phyloP scores from a whole-genome alignment of 345 rosid species.

The Lepidium africanum region DNA sequence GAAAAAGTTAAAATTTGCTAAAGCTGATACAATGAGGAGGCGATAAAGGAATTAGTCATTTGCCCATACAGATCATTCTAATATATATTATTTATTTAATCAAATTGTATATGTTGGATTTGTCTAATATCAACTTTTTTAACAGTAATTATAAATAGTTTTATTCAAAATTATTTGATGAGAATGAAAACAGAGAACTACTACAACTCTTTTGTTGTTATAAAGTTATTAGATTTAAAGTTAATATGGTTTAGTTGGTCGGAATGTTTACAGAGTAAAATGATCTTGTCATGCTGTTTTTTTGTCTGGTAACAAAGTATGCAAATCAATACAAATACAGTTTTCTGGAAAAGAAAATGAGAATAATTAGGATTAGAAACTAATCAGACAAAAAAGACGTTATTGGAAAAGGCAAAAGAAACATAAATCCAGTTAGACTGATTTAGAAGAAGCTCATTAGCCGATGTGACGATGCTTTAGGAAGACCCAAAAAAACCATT shows the following conservation, averaged over 20 bases:
- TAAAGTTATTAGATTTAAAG: too few species aligned
- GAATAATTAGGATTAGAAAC: not conserved
- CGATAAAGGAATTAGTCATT: not conserved
- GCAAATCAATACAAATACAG: not conserved
- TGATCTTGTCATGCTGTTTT: not conserved
- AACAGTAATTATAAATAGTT: too few species aligned
- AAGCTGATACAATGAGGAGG: constrained; percentile 3
- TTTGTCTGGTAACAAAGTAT: not conserved
- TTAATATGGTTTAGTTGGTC: not conserved
- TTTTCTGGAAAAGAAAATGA: not conserved
- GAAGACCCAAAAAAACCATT: constrained; percentile 4
- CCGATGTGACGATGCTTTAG: not conserved
- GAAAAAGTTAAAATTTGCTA: not conserved
- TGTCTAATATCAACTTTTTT: not conserved
- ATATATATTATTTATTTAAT: not conserved
- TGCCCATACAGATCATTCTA: not conserved
- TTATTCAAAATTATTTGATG: too few species aligned
- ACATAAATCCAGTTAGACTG: not conserved
- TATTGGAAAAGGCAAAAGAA: not conserved
- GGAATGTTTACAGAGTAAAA: not conserved
- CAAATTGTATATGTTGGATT: not conserved
- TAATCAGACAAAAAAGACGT: not conserved
- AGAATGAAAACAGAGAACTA: too few species aligned
- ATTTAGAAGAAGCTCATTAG: not conserved
- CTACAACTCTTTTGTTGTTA: too few species aligned